Base-by-base conservation (phyloP, 1,139 yeast genomes). In the Suhomyces maxii region DNA sequence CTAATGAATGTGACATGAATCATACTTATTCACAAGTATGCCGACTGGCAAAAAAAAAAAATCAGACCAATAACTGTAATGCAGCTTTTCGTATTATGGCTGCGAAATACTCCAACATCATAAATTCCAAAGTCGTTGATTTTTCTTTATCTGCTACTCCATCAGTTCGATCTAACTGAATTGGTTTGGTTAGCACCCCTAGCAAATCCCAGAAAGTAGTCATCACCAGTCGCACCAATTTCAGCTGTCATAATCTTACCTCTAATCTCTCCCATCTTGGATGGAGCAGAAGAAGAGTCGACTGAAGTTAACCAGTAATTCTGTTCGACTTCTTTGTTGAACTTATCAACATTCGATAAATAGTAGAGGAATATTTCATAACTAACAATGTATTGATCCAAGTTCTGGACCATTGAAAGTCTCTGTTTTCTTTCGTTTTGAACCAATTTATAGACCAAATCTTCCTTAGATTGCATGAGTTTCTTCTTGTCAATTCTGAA, bases 371-470 rank as follows among this genome's bases (percentile, higher is more conserved):
- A 55, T 28, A 73, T 58, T 48, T 74, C 79, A 55, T 74, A 74
- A 54, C 79, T 72, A 13, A 67, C 69, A 30, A 74, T 65, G 52
- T 61, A 74, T 56, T 74, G 79, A 53, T 70, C 76, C 46, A 73
- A 64, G 52, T 71, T 74, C 49, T 74, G 79, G 12, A 74, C 78
- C 80, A 75, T 75, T 10, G 75, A 67, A 25, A 75, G 65, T 47
- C 80, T 54, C 56, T 73, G 78, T 42, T 67, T 68, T 40, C 80
- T 55, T 57, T 74, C 75, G 51, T 60, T 65, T 50, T 71, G 76
- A 18, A 74, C 65, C 26, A 73, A 59, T 51, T 68, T 67, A 54
- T 70, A 73, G 8, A 63, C 52, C 46, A 63, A 49, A 38, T 63
- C 67, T 26, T 49, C 55, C 3, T 45, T 25, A 7, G 49, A 32